Evolutionary conservation across 495 filamentous ascomycete genomes (phyloP), one percentile per base, ranked within the genome.

Genomic region (Emericellopsis terricola): DNA sequence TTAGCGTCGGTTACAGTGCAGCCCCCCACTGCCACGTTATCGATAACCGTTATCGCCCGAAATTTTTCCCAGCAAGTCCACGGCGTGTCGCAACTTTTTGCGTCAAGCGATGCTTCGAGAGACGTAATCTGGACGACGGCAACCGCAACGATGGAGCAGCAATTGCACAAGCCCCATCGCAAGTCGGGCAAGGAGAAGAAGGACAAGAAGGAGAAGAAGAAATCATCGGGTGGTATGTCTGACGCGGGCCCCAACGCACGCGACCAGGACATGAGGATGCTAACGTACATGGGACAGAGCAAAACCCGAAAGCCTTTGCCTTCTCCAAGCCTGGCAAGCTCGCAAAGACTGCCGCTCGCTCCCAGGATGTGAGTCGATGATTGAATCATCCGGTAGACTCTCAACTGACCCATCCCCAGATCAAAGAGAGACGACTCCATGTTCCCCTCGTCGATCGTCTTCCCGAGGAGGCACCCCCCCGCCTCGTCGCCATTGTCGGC

Each of bases 351-450:
- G 83, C 80, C 34, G 78, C 77, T 31, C 69, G 85, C 45, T 83
- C 81, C 36, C 76, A 85, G 40, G 84, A 93, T 76, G 81, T 84
- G 67, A 34, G 69, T 34, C 8, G n/a, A 13, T 3, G 19, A 34
- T 7, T 33, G 6, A 10, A n/a, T 8, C 15, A 17, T 18, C n/a
- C 4, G 3, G 4, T 20, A 13, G 1, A 14, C 20, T 21, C 3
- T 10, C 1, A 15, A 8, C 8, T 19, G 14, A n/a, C 6, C 23
- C 6, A 26, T 11, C 23, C 23, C 6, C 48, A 87, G 76, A 71
- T 93, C 52, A 86, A 81, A 68, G 89, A 97, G 58, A 96, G 92
- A 56, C 68, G 86, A 21, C 62, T 94, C 15, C 89, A 97, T 68
- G 89, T 96, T 10, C 89, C 89, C 20, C 76, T 91, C 41, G 78